Evolutionary conservation across 345 rosid species (phyloP).

Genomic region (Eutrema heterophyllum): DNA sequence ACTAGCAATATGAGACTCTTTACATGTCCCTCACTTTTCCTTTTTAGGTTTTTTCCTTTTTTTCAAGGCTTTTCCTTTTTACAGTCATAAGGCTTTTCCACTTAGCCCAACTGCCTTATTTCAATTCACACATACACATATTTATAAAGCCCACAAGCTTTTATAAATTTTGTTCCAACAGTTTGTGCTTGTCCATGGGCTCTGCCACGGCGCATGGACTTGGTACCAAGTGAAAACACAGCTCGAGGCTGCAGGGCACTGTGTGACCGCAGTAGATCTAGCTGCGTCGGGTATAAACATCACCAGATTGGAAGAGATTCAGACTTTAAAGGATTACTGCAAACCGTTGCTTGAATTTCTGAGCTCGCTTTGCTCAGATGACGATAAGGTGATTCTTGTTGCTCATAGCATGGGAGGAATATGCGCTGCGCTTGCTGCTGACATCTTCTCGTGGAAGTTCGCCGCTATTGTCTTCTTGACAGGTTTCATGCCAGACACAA

Average conservation of each 20-base stretch:
- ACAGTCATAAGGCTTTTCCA: no score
- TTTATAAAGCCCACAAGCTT: no score
- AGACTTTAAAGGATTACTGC: slow-evolving; percentile 7
- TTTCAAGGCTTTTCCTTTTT: no score
- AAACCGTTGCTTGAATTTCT: slow-evolving; percentile 26
- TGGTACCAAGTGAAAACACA: slow-evolving; percentile 36
- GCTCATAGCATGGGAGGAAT: slow-evolving; percentile 64
- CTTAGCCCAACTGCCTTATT: no score
- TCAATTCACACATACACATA: no score
- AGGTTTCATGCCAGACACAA: slow-evolving; percentile 26
- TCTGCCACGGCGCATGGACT: slow-evolving; percentile 35
- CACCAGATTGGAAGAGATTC: slow-evolving; percentile 25
- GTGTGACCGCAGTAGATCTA: no score
- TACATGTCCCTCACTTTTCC: no score
- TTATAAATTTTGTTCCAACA: no score
- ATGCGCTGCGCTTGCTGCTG: slow-evolving; percentile 37
- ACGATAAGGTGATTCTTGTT: slow-evolving; percentile 43
- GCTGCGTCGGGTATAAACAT: slow-evolving; percentile 28
- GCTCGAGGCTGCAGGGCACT: slow-evolving; percentile 30
- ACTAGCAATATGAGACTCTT: no score
- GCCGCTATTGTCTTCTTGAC: slow-evolving; percentile 13
- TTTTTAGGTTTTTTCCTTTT: no score
- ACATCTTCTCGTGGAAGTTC: slow-evolving; percentile 21
- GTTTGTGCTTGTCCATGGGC: slow-evolving; percentile 36
- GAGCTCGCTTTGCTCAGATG: neutral